Percentiles rank a stretch among this genome's conserved stretches.
Evolutionary conservation across 2,329 filamentous ascomycete genomes (phyloP).

Genomic region (Fusarium graminum): DNA sequence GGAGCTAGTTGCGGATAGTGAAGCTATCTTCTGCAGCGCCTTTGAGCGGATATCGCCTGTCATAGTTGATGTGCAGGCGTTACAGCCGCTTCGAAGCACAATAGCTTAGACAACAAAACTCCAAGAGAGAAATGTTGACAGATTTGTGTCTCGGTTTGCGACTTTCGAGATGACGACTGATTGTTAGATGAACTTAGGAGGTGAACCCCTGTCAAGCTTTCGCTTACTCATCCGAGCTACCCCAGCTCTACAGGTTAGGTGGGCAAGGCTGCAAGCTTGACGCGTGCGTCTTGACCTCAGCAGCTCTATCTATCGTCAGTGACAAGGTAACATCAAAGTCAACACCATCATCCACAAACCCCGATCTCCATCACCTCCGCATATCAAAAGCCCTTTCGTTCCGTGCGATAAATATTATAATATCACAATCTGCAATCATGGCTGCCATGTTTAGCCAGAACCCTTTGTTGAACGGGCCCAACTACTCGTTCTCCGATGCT

Average conservation of each 20-base stretch:
- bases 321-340: slow-evolving; percentile 43
- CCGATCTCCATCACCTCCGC: slow-evolving; percentile 19
- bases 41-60: slow-evolving; percentile 70
- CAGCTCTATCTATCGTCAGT: slow-evolving; percentile 42
- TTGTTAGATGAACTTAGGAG: slow-evolving; percentile 42
- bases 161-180: slow-evolving; percentile 41
- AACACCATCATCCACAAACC: slow-evolving; percentile 30
- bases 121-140: slow-evolving; percentile 36
- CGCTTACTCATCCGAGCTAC: slow-evolving; percentile 60
- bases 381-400: slow-evolving; percentile 12
- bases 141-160: slow-evolving; percentile 31
- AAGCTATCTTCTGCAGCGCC: slow-evolving; percentile 75
- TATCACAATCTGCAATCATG: slow-evolving; percentile 59
- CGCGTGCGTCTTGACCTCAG: slow-evolving; percentile 55
- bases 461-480: slow-evolving; percentile 75
- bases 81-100: slow-evolving; percentile 12
- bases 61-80: slow-evolving; percentile 53
- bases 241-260: slow-evolving; percentile 44
- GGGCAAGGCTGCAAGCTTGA: slow-evolving; percentile 67
- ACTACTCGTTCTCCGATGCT: slow-evolving; percentile 75
- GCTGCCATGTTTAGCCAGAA: slow-evolving; percentile 78
- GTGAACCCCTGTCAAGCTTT: slow-evolving; percentile 36
- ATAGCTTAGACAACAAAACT: slow-evolving; percentile 14
- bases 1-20: slow-evolving; percentile 69
- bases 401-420: neutral